A percentile compares a stretch with the other conserved stretches of the same genome.
Conservation (phyloP, 2,329 filamentous ascomycete genomes). For the Clonostachys byssicola region DNA sequence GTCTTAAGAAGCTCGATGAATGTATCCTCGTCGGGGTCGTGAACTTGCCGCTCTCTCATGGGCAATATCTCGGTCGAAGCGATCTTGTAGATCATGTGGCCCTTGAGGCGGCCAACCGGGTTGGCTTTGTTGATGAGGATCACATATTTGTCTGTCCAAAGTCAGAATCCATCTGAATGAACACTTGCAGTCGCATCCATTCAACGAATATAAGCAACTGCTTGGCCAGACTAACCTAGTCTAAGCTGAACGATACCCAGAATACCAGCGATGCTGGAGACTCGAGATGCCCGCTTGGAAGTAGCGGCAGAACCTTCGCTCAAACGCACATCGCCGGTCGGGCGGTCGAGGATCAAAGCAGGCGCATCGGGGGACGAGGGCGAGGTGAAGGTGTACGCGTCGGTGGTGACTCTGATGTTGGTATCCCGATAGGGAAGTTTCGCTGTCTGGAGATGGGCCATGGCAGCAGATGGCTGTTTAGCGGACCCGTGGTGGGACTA, state of each 20-base stretch:
- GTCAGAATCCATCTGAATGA: background rate
- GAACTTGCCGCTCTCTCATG: constrained; percentile 85
- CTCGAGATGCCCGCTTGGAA: constrained; percentile 65
- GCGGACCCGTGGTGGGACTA: no score
- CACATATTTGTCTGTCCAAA: constrained; percentile 76
- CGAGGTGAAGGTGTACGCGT: constrained; percentile 94
- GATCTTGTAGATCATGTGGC: constrained; percentile 95
- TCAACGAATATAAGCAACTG: background rate
- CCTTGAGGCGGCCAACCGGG: constrained; percentile 85
- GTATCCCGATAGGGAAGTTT: constrained; percentile 84
- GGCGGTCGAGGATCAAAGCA: constrained; percentile 83
- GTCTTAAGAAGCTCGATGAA: constrained; percentile 80
- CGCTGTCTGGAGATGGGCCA: constrained; percentile 29
- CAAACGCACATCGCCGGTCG: constrained; percentile 84
- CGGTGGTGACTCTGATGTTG: constrained; percentile 88
- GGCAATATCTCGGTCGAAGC: constrained; percentile 88
- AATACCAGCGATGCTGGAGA: constrained; percentile 93
- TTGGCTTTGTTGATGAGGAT: constrained; percentile 94
- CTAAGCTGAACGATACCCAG: constrained; percentile 90
- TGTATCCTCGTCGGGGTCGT: constrained; percentile 90
- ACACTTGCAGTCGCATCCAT: background rate
- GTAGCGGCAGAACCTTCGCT: constrained; percentile 73
- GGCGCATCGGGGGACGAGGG: constrained; percentile 88
- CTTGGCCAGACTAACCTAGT: constrained; percentile 61
- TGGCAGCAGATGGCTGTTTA: constrained; percentile 6